phyloP scores from a whole-genome alignment of 2,329 filamentous ascomycete genomes.

The Rugonectria rugulosa region DNA sequence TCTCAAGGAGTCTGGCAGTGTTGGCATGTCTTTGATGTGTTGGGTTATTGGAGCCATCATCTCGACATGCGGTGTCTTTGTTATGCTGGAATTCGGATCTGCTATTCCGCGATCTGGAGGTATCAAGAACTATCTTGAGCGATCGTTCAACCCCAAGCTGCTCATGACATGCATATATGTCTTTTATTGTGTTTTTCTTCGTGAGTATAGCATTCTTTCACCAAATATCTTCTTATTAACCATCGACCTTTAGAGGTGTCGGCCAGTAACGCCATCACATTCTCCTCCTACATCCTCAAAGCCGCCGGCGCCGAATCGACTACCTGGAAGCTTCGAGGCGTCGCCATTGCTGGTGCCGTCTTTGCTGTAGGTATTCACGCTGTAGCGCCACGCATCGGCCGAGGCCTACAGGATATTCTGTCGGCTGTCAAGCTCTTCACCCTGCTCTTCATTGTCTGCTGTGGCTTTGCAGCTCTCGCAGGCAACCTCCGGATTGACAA shows the following conservation, averaged over 20 bases:
- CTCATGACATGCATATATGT: constrained; percentile 65
- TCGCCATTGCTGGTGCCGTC: constrained; percentile 61
- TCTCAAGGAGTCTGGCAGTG: constrained; percentile 60
- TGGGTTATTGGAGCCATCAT: constrained; percentile 55
- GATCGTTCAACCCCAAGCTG: constrained; percentile 68
- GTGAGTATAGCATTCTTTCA: too few species aligned
- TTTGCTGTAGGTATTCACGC: constrained; percentile 63
- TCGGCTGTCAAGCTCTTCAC: constrained; percentile 68
- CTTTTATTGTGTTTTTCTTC: too few species aligned
- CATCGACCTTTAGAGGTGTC: too few species aligned
- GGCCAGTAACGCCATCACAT: constrained; percentile 64
- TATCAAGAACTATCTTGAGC: constrained; percentile 72
- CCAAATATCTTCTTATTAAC: too few species aligned
- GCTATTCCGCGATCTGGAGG: constrained; percentile 69
- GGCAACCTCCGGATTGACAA: constrained; percentile 56
- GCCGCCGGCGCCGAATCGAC: constrained; percentile 59
- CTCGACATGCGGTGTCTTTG: constrained; percentile 65
- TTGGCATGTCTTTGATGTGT: constrained; percentile 47
- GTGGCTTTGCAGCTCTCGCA: constrained; percentile 64
- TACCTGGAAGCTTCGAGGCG: constrained; percentile 64
- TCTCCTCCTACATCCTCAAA: constrained; percentile 64
- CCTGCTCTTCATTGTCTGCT: constrained; percentile 67
- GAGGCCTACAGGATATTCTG: constrained; percentile 65
- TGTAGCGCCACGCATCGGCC: constrained; percentile 62
- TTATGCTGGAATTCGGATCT: constrained; percentile 70